A percentile compares a stretch with the other conserved stretches of the same genome.
phyloP scores from a whole-genome alignment of 177 flowering plant genomes.

The Tripterygium wilfordii region DNA sequence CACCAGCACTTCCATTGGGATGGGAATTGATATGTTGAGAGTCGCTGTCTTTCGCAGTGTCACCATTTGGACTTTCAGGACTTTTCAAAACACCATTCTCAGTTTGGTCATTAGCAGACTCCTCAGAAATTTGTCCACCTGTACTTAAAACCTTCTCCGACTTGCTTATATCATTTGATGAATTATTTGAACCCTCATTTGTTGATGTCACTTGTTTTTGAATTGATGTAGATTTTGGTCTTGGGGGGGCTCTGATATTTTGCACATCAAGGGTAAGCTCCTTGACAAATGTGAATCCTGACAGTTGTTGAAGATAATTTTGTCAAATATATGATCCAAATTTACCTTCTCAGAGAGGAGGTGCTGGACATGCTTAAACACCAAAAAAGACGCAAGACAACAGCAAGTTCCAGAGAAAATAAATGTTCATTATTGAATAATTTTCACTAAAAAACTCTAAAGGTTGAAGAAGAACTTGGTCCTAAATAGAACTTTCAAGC shows the following conservation, averaged over 20 bases:
- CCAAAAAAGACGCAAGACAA: no score
- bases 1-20: constrained; percentile 27
- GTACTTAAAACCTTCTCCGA: constrained; percentile 23
- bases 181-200: constrained; percentile 12
- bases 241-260: constrained; percentile 49
- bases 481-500: neutral
- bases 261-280: constrained; percentile 51
- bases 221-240: constrained; percentile 22
- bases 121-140: constrained; percentile 23
- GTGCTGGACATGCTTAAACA: no score
- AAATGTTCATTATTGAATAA: no score
- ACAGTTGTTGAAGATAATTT: neutral
- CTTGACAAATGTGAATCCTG: constrained; percentile 54
- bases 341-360: no score
- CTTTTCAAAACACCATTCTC: constrained; percentile 31
- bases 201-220: constrained; percentile 19
- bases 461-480: no score
- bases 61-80: constrained; percentile 34
- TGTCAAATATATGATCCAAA: no score
- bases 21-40: constrained; percentile 42
- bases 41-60: constrained; percentile 41
- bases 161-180: constrained; percentile 20
- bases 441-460: no score
- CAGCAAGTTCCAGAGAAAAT: no score
- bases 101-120: constrained; percentile 20